Base-by-base conservation (phyloP, 129 eudicot species). In the Silybum marianum region DNA sequence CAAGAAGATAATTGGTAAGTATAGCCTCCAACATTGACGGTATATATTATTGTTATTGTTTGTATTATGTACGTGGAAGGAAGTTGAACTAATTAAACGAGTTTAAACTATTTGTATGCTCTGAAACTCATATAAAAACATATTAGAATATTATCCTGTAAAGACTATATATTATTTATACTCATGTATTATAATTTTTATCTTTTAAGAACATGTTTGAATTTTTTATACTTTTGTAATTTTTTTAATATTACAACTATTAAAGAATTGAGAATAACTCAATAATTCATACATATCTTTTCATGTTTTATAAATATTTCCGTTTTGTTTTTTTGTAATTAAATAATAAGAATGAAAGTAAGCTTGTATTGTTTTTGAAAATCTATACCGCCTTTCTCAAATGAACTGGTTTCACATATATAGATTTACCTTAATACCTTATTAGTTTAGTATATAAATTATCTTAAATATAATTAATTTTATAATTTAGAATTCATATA, bases 11-110 rank as follows among this genome's bases (percentile, higher is more conserved):
- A 28, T 32, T 32, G 19, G 63, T 16, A 54, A 16, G 63, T 54
- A 54, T 54, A 54, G 66, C 66, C 66, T 58, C 66, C 66, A 58
- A 58, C 66, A 58, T 58, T 58, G 66, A 58, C 23, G 22, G 66
- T 19, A 54, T 14, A 21, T n/a, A 58, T 6, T 58, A 44, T 18
- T 58, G 2, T 6, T 58, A 58, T 58, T 58, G 23, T 58, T 58
- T 58, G 23, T 18, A 18, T n/a, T 7, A 58, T n/a, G 66, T 7
- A 58, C 18, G 66, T 58, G 66, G 23, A 19, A 58, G 23, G 23
- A 58, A 5, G 6, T 6, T 58, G 23, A 58, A 18, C 0, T 51
- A 51, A 51, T 14, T n/a, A 51, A 51, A 51, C 18, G 65, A 18
- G 21, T 54, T 54, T 14, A 54, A n/a, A 54, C 63, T 51, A 54